Evolutionary conservation across 768 basidiomycete genomes (phyloP).

Genomic region (Psilocybe sp.): DNA sequence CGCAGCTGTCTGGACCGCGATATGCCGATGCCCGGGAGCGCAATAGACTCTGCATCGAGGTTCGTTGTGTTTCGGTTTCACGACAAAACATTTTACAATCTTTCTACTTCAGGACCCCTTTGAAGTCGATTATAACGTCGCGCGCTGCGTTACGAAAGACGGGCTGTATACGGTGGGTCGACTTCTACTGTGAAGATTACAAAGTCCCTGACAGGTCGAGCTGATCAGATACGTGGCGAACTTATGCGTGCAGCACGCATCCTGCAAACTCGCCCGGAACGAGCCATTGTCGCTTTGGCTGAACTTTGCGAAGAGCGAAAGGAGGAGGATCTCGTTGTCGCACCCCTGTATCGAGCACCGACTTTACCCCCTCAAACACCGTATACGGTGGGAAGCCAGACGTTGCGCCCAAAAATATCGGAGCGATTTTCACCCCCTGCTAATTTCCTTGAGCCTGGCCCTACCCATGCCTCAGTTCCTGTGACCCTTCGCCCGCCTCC

Average conservation of each 20-base stretch:
- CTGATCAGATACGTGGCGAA: constrained; percentile 86
- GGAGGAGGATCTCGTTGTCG: constrained; percentile 55
- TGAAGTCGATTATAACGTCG: constrained; percentile 94
- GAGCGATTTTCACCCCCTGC: constrained; percentile 57
- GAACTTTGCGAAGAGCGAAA: constrained; percentile 91
- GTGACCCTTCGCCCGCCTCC: constrained; percentile 45
- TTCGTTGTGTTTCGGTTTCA: constrained; percentile 27
- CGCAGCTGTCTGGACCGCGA: constrained; percentile 48
- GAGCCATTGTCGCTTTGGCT: constrained; percentile 77
- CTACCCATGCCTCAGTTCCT: constrained; percentile 25
- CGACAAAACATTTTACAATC: neutral
- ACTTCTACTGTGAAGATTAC: neutral
- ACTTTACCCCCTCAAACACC: constrained; percentile 68
- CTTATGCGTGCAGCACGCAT: constrained; percentile 96
- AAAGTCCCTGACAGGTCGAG: constrained; percentile 6
- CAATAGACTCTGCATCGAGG: constrained; percentile 96
- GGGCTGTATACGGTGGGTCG: constrained; percentile 84
- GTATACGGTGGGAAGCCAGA: constrained; percentile 63
- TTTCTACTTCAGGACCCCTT: constrained; percentile 78
- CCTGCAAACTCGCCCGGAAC: constrained; percentile 73
- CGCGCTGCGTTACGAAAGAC: constrained; percentile 94
- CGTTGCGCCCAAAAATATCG: constrained; percentile 47
- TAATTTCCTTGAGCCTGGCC: constrained; percentile 43
- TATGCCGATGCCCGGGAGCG: constrained; percentile 78
- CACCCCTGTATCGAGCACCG: constrained; percentile 40